These are phyloP conservation scores for Xylaria palmicola DNA, from an alignment of 495 filamentous ascomycete species.

Conservation along the genomic window DNA sequence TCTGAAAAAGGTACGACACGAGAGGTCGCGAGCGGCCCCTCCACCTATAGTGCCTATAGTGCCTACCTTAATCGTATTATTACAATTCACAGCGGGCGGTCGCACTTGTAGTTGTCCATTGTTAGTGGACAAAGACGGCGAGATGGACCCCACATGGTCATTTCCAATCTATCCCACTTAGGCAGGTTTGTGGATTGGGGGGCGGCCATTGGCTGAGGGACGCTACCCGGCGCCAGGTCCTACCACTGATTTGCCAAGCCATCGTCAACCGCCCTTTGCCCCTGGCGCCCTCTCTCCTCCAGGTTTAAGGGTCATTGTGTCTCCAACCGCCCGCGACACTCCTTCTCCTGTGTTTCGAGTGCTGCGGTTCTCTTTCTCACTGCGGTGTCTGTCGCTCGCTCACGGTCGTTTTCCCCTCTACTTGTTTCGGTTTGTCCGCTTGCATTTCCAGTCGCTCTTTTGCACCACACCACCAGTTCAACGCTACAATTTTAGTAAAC, in stretches of 20 bases:
- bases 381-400: slow-evolving; percentile 18
- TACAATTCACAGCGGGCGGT: no score
- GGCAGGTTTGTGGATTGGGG: background rate
- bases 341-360: slow-evolving; percentile 14
- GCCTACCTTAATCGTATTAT: no score
- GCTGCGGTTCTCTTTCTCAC: slow-evolving; percentile 13
- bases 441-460: slow-evolving; percentile 20
- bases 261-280: slow-evolving; percentile 3
- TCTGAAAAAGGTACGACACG: background rate
- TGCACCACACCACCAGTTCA: slow-evolving; percentile 17
- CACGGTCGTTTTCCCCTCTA: slow-evolving; percentile 7
- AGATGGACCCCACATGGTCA: slow-evolving; percentile 2
- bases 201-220: background rate
- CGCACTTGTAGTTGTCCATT: no score
- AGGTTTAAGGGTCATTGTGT: slow-evolving; percentile 7
- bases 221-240: background rate
- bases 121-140: no score
- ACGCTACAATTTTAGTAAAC: slow-evolving; percentile 5
- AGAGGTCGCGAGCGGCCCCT: background rate
- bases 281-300: background rate
- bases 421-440: background rate
- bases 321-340: slow-evolving; percentile 15
- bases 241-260: slow-evolving; percentile 3
- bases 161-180: slow-evolving; percentile 1
- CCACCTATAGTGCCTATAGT: no score